phyloP scores from a whole-genome alignment of 2,329 filamentous ascomycete species.

The Bipolaris bicolor region DNA sequence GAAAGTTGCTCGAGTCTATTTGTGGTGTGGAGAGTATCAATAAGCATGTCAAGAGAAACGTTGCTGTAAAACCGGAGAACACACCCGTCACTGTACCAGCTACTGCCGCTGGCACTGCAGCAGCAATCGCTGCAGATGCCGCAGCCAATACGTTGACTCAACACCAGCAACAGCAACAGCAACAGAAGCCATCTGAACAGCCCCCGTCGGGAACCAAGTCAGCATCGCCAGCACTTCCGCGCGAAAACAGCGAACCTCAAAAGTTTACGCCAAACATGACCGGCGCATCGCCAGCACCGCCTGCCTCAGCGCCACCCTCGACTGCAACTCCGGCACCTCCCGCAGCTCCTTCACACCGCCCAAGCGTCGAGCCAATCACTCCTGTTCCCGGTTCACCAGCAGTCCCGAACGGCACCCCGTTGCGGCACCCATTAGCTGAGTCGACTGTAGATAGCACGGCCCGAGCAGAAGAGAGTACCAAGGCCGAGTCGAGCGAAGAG shows the following conservation, averaged over 20 bases:
- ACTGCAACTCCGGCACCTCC: slow-evolving; percentile 17
- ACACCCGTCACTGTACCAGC: slow-evolving; percentile 14
- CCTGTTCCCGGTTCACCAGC: slow-evolving; percentile 45
- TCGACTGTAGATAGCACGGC: slow-evolving; percentile 18
- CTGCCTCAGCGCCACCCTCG: slow-evolving; percentile 4
- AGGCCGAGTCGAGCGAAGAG: slow-evolving; percentile 7
- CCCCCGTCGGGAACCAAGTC: slow-evolving; percentile 3
- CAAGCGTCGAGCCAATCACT: slow-evolving; percentile 47
- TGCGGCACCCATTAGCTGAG: slow-evolving; percentile 27
- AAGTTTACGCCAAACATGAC: slow-evolving; percentile 40
- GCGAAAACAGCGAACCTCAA: slow-evolving; percentile 28
- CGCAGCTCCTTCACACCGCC: slow-evolving; percentile 31
- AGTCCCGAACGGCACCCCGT: slow-evolving; percentile 32
- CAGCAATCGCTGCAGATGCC: slow-evolving; percentile 43
- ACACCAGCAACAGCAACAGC: slow-evolving; percentile 2
- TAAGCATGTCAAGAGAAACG: slow-evolving; percentile 23
- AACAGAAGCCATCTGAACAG: slow-evolving; percentile 5
- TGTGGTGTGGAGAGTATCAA: slow-evolving; percentile 28
- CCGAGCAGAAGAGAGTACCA: slow-evolving; percentile 18
- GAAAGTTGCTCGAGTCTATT: slow-evolving; percentile 33
- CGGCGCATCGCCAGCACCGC: slow-evolving; percentile 15
- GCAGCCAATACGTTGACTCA: slow-evolving; percentile 29
- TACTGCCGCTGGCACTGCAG: slow-evolving; percentile 36
- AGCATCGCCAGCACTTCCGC: slow-evolving; percentile 9
- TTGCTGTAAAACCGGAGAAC: slow-evolving; percentile 19